phyloP scores from a whole-genome alignment of 768 basidiomycete species.

The Leccinum fibrillosum region DNA sequence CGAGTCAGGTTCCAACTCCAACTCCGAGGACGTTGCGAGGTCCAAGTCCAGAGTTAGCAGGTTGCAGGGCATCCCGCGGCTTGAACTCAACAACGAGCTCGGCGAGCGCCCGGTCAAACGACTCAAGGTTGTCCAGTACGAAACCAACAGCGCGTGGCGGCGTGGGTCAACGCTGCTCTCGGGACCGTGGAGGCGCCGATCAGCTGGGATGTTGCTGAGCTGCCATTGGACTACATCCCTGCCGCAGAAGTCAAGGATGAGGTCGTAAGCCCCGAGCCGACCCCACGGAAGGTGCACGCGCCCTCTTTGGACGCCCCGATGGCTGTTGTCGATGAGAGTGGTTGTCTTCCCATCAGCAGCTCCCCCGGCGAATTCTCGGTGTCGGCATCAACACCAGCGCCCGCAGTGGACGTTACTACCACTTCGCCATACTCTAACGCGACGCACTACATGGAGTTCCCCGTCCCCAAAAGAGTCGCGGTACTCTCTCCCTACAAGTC shows the following conservation, averaged over 20 bases:
- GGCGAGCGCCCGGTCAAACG: constrained; percentile 18
- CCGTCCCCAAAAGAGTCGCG: not conserved
- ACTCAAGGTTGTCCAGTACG: constrained; percentile 20
- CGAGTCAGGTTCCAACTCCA: constrained; percentile 5
- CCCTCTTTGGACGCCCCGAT: not conserved
- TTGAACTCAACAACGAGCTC: not conserved
- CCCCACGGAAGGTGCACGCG: not conserved
- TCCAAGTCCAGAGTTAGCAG: not conserved
- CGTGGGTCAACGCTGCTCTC: constrained; percentile 21
- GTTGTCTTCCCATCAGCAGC: not conserved
- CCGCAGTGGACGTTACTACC: not conserved
- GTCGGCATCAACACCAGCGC: not conserved
- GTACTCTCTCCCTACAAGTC: constrained; percentile 16
- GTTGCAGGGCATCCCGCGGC: not conserved
- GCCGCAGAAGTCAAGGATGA: not conserved
- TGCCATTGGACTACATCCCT: constrained; percentile 3
- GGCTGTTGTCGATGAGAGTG: not conserved
- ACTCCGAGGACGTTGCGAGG: constrained; percentile 9
- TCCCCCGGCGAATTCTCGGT: not conserved
- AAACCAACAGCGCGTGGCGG: constrained; percentile 7
- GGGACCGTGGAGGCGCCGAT: constrained; percentile 23
- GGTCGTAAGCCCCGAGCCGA: not conserved
- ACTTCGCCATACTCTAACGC: not conserved
- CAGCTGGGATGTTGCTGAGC: constrained; percentile 12
- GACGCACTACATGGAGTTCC: not conserved